Base-by-base conservation (phyloP, 257 asterid genomes). In the Salvia splendens region DNA sequence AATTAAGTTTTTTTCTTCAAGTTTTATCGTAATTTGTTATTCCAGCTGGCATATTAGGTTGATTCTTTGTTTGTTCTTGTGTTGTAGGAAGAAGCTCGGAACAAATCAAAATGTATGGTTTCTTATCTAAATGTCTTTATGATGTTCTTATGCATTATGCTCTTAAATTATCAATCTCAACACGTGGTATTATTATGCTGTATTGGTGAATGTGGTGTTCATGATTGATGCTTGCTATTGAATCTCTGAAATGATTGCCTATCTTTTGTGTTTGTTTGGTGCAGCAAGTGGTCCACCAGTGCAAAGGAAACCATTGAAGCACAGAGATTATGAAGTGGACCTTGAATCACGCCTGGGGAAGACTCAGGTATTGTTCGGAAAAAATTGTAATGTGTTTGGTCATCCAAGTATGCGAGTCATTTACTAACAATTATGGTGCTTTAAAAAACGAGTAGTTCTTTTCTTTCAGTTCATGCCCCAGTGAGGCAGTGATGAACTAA, bases 341-440 rank as follows among this genome's bases (percentile, higher is more conserved):
- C 99, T 93, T 8, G 97, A 93, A 77, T 93, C 99, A 47, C 96
- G 99, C 11, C 63, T 93, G 81, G 99, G 99, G 60, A 93, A 93
- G 83, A 93, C 97, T 6, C 99, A 93, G 99, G 99, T 90, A 60
- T 16, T 61, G 17, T 73, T 51, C 42, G 33, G 70, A 56, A 0
- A 6, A 68, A 68, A 51, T 36, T 17, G 45, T 24, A 40, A 43
- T 36, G 50, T 33, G 50, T 28, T n/a, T 51, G 49, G n/a, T 61
- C 64, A 16, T 57, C 66, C 51, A 62, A 57, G 43, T 52, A 17
- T 17, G 20, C 30, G 3, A 24, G 30, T 24, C 3, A 24, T 24
- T 24, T 20, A 71, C 41, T 78, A 15, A 28, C 72, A 6, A 58
- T 24, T 24, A 24, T 24, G 30, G 30, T 24, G 30, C 30, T 24